These are phyloP conservation scores for Calonectria honghensis DNA, from an alignment of 2,329 filamentous ascomycete species.

Conservation along the genomic window DNA sequence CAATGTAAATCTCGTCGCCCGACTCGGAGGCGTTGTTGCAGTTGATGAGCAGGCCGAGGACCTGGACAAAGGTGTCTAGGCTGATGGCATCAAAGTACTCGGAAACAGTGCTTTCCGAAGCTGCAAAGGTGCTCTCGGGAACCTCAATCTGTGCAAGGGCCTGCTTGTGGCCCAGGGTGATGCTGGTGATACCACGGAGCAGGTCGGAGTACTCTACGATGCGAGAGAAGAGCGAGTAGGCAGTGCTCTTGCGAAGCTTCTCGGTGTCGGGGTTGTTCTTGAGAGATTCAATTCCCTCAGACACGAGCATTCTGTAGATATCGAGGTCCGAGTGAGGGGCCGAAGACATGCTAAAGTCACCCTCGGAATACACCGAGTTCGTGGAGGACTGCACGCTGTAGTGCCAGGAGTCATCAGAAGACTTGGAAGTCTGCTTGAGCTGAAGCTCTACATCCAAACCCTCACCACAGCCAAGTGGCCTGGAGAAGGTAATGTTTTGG, in stretches of 20 bases:
- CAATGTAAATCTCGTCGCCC: constrained; percentile 45
- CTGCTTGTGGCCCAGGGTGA: constrained; percentile 40
- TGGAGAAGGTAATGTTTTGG: constrained; percentile 40
- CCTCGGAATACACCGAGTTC: constrained; percentile 38
- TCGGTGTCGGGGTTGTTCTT: constrained; percentile 40
- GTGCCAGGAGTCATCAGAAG: constrained; percentile 36
- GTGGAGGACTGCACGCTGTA: constrained; percentile 35
- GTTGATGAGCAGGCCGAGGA: constrained; percentile 49
- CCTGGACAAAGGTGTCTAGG: constrained; percentile 50
- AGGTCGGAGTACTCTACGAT: constrained; percentile 47
- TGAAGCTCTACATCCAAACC: constrained; percentile 33
- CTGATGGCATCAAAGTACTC: constrained; percentile 47
- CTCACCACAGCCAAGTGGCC: constrained; percentile 37
- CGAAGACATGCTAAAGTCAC: constrained; percentile 33
- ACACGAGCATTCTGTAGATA: constrained; percentile 39
- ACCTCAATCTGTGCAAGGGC: constrained; percentile 45
- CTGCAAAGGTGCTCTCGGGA: constrained; percentile 29
- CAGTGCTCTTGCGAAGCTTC: constrained; percentile 39
- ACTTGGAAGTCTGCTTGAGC: constrained; percentile 24
- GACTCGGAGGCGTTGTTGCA: constrained; percentile 38
- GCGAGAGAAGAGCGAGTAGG: constrained; percentile 45
- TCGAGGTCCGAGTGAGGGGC: constrained; percentile 36
- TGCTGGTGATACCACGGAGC: constrained; percentile 43
- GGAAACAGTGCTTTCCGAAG: constrained; percentile 40
- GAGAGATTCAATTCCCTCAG: constrained; percentile 37